Base-by-base conservation (phyloP, 2,329 filamentous ascomycete genomes). In the Phyllosticta citriasiana region DNA sequence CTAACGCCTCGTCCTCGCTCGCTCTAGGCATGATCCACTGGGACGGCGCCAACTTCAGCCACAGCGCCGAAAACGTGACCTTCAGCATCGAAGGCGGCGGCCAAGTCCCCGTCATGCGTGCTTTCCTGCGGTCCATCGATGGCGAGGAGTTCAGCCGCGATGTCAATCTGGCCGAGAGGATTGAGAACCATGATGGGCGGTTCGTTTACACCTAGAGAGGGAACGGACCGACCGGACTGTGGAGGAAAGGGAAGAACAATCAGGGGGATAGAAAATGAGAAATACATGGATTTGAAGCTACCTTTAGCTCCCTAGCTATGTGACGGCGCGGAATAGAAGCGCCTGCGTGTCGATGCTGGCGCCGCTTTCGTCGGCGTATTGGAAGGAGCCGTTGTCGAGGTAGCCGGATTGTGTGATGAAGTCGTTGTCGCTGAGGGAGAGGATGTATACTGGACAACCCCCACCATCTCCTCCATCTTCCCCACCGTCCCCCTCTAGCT, bases 401-500 rank as follows among this genome's bases (percentile, higher is more conserved):
- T 76, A 79, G 0, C 82, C 85, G 70, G 89, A 77, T 70, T 89
- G 86, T 0, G 87, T 89, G 61, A 90, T 84, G 66, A 89, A 89
- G 70, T 91, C 87, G 68, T 91, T 88, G 67, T 90, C 88, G 61
- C 82, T 87, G 56, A 88, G 73, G 12, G 80, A 83, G 64, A 91
- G 82, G 35, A 91, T 69, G 68, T 84, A 89, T 6, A 30, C 27
- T 22, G 19, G 19, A 22, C 19, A 2, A 22, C 19, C 10, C 30
- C 30, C 30, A 33, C 10, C 30, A 6, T 33, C 30, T 33, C 10
- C 33, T 7, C 33, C 33, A 9, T 10, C 33, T 7, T 35, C 33
- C 5, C 33, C 33, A 51, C 10, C 27, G 7, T 7, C 4, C 27
- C 5, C 2, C 9, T 30, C 27, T 2, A 8, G 6, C 6, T 40